Evolutionary conservation across 176 grass and related monocot genomes (phyloP), one percentile per base, ranked within the genome.

Genomic region (Cymbopogon citratus): DNA sequence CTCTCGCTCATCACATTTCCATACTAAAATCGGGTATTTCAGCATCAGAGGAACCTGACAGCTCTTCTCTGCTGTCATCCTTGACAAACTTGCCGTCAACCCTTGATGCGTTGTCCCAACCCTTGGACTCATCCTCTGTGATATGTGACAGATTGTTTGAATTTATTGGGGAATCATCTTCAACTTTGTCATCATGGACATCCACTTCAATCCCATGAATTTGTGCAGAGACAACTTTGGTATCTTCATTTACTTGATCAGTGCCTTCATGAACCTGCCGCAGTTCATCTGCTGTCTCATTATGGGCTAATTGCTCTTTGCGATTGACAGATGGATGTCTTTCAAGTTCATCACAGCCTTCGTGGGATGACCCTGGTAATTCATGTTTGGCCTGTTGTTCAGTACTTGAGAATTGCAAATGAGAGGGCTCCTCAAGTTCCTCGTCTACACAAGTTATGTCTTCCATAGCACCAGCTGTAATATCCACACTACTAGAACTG

Each of bases 211-310:
- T 51, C 31, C 71, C 66, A 54, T 15, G 41, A 85, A 24, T 44
- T 85, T 81, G 66, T 64, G 45, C 71, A 59, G 46, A 74, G 52
- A 23, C n/a, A 70, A 19, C 68, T 52, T 79, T 46, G 35, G 71
- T 74, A 33, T 86, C 80, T 79, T 73, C 80, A 83, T 9, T 70
- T 85, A 44, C 36, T 80, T 43, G 54, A 81, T 88, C 65, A 79
- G 45, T 34, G 44, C 24, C 73, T 59, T 88, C 82, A 83, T 86
- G 75, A 69, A 77, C 64, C 54, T 86, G 66, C 34, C 21, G 83
- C 15, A 81, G 24, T 92, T 85, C 74, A 63, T 81, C 45, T 36
- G n/a, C n/a, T 5, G 1, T 31, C 69, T 83, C 70, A 52, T 80
- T 70, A 85, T 82, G 73, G 74, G 40, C 67, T 2, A 12, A 73